A percentile compares a stretch with the other conserved stretches of the same genome.
These are phyloP conservation scores for Pseudocercospora eumusae DNA, from an alignment of 2,329 filamentous ascomycete species.

Conservation along the genomic window DNA sequence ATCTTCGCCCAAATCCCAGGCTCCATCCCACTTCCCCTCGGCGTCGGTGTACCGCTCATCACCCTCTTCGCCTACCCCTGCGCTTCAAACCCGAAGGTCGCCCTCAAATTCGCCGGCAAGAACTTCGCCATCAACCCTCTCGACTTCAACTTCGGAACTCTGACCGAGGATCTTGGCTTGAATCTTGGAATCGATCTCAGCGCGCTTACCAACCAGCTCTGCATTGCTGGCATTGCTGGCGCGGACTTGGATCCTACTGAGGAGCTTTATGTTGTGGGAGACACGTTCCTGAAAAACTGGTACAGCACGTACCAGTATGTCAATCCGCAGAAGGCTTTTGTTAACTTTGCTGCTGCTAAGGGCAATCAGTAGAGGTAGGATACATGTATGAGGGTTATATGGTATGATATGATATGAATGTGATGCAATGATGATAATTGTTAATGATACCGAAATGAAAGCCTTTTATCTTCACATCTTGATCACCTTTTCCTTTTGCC, in stretches of 20 bases:
- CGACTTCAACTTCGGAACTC: slow-evolving; percentile 31
- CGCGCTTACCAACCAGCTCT: slow-evolving; percentile 6
- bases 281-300: slow-evolving; percentile 34
- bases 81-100: slow-evolving; percentile 33
- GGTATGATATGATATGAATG: no score
- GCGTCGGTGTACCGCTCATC: slow-evolving; percentile 25
- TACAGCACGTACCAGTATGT: slow-evolving; percentile 29
- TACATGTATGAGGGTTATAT: neutral
- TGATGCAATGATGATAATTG: neutral
- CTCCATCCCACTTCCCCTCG: slow-evolving; percentile 34
- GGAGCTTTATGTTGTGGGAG: slow-evolving; percentile 31
- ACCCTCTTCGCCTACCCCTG: slow-evolving; percentile 40
- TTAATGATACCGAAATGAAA: neutral
- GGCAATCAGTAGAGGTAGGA: neutral
- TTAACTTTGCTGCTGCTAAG: slow-evolving; percentile 26
- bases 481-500: neutral
- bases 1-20: slow-evolving; percentile 41
- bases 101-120: slow-evolving; percentile 33
- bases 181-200: slow-evolving; percentile 20
- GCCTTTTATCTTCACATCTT: neutral
- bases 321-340: slow-evolving; percentile 24
- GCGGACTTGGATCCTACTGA: slow-evolving; percentile 26
- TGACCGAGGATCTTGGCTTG: slow-evolving; percentile 23
- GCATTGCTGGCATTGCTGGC: slow-evolving; percentile 24
- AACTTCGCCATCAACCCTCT: slow-evolving; percentile 31